phyloP scores from a whole-genome alignment of 495 filamentous ascomycete species.

The Trichoderma orchidacearum region DNA sequence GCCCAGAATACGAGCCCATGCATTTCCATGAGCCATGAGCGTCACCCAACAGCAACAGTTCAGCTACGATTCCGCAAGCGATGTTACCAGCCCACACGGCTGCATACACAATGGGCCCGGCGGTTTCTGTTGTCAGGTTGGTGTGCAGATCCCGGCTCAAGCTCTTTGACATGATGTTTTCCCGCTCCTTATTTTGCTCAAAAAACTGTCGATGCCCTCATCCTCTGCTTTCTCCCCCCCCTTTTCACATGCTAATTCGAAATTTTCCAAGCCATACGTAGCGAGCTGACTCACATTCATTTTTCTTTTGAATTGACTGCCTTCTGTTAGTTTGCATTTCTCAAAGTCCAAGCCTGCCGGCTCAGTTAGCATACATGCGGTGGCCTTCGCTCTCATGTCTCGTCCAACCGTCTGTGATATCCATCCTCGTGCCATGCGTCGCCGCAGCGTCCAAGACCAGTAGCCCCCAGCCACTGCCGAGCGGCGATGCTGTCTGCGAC shows the following conservation, averaged over 20 bases:
- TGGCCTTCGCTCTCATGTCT: neutral
- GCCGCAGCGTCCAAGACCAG: neutral
- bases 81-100: neutral
- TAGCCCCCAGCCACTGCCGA: neutral
- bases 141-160: no score
- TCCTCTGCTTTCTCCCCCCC: no score
- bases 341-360: no score
- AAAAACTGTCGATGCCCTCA: neutral
- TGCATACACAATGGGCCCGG: no score
- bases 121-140: no score
- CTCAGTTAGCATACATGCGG: neutral
- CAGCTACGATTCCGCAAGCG: neutral
- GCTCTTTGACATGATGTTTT: no score
- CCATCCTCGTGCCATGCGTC: neutral
- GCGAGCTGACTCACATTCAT: neutral
- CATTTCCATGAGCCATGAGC: neutral
- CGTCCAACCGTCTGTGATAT: neutral
- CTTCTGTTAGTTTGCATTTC: neutral
- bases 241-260: neutral
- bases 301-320: neutral
- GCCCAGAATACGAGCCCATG: neutral
- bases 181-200: no score
- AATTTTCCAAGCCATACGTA: no score
- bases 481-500: conserved; percentile 19
- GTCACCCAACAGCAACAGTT: neutral